A percentile compares a stretch with the other conserved stretches of the same genome.
Evolutionary conservation across 768 basidiomycete species (phyloP).

Genomic region (Suillus bovinus): DNA sequence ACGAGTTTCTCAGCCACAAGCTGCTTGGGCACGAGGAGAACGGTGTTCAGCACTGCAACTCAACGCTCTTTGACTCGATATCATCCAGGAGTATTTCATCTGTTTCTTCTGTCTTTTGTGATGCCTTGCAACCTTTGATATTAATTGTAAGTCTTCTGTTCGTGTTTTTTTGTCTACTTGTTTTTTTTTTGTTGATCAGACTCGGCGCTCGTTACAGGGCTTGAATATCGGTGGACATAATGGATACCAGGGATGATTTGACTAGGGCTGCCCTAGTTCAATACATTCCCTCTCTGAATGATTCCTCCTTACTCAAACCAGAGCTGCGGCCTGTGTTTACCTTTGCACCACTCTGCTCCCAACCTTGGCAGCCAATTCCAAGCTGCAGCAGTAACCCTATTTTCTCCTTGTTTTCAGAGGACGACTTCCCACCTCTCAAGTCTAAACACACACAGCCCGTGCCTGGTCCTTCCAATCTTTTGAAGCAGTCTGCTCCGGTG

Average conservation of each 20-base stretch:
- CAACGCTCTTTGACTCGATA: constrained; percentile 10
- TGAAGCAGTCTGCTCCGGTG: constrained; percentile 22
- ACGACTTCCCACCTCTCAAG: constrained; percentile 17
- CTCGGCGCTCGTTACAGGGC: constrained; percentile 22
- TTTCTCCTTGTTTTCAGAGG: constrained; percentile 20
- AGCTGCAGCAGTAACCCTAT: constrained; percentile 25
- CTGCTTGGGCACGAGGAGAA: constrained; percentile 29
- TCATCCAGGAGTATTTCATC: constrained; percentile 7
- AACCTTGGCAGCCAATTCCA: constrained; percentile 19
- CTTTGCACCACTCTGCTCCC: constrained; percentile 15
- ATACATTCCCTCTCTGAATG: constrained; percentile 10
- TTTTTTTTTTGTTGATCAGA: constrained; percentile 2
- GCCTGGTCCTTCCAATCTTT: constrained; percentile 13
- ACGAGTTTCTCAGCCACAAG: constrained; percentile 37
- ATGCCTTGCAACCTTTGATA: constrained; percentile 29
- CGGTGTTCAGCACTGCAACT: constrained; percentile 12
- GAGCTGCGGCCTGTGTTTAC: constrained; percentile 21
- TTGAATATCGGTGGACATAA: constrained; percentile 34
- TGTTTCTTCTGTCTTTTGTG: constrained; percentile 15
- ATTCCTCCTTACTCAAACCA: constrained; percentile 12
- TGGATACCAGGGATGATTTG: constrained; percentile 34
- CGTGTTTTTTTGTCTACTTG: constrained; percentile 2
- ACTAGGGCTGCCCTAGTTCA: constrained; percentile 31
- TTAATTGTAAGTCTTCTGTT: constrained; percentile 14
- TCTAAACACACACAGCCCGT: constrained; percentile 19